phyloP scores from a whole-genome alignment of 148 eudicot species.

The Rhododendron griersonianum region DNA sequence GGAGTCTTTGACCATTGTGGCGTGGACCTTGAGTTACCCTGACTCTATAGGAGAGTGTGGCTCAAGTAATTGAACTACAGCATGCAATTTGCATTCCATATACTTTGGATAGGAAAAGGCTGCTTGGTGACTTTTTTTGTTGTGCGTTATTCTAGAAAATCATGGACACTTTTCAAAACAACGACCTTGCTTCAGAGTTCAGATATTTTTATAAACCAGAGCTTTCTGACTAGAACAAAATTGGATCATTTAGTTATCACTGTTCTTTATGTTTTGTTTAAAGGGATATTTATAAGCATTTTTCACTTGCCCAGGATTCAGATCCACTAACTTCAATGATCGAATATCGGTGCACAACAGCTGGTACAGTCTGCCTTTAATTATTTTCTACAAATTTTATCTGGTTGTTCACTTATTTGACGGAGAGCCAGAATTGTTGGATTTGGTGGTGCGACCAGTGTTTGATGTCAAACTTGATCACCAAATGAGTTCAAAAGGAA shows the following conservation, averaged over 20 bases:
- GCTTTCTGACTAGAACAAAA: background rate
- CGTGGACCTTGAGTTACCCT: background rate
- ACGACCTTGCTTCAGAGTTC: background rate
- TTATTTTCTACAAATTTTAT: constrained; percentile 17
- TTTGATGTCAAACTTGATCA: background rate
- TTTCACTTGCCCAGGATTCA: constrained; percentile 50
- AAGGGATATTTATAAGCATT: constrained; percentile 3
- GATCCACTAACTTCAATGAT: constrained; percentile 81
- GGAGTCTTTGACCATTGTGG: background rate
- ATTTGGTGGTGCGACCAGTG: background rate
- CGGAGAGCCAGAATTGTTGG: background rate
- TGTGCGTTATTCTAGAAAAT: background rate
- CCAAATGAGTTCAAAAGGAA: background rate
- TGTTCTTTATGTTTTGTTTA: background rate
- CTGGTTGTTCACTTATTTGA: background rate
- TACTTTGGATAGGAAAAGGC: background rate
- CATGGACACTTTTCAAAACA: background rate
- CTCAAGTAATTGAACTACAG: background rate
- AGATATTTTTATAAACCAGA: background rate
- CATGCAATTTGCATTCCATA: background rate
- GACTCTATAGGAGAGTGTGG: background rate
- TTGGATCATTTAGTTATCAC: background rate
- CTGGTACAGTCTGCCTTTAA: constrained; percentile 58
- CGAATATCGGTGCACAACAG: constrained; percentile 85
- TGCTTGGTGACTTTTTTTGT: background rate